Percentiles rank a stretch among this genome's conserved stretches.
Evolutionary conservation across 2,329 filamentous ascomycete genomes (phyloP).

Genomic region (Stachybotrys chlorohalonatus): DNA sequence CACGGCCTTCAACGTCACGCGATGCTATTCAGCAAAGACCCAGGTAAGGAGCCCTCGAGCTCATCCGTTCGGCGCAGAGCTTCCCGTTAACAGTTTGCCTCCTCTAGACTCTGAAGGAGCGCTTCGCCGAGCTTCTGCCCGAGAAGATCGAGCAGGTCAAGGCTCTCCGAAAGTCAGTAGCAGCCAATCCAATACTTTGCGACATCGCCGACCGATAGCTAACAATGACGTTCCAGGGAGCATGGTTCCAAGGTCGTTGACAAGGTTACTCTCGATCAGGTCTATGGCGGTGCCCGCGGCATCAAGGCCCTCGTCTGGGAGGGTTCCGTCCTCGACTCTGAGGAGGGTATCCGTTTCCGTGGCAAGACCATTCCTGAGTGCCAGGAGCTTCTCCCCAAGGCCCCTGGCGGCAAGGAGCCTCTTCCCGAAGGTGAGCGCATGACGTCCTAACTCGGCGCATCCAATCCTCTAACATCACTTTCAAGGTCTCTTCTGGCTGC

Average conservation of each 20-base stretch:
- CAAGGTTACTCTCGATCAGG: conserved; percentile 98
- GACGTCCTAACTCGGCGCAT: neutral
- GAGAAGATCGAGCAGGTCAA: conserved; percentile 99
- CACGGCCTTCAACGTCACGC: conserved; percentile 70
- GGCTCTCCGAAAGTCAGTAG: conserved; percentile 82
- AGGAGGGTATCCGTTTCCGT: conserved; percentile 99
- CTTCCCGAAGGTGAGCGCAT: conserved; percentile 72
- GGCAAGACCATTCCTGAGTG: conserved; percentile 99
- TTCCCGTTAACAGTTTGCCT: conserved; percentile 5
- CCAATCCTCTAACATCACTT: conserved; percentile 7
- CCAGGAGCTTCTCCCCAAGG: conserved; percentile 95
- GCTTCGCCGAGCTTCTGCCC: conserved; percentile 91
- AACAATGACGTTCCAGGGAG: conserved; percentile 49
- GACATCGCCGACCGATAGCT: conserved; percentile 6
- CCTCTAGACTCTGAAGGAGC: conserved; percentile 85
- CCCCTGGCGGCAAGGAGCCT: conserved; percentile 91
- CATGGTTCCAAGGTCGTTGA: conserved; percentile 91
- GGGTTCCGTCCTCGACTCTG: conserved; percentile 92
- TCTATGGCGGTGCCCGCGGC: conserved; percentile 97
- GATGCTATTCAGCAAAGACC: conserved; percentile 90
- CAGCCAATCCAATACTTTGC: conserved; percentile 6
- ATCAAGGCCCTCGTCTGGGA: conserved; percentile 99
- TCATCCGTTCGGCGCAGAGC: neutral
- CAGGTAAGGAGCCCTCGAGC: conserved; percentile 51
- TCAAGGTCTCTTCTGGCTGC: conserved; percentile 95